These are phyloP conservation scores for Melampsora larici-populina DNA, from an alignment of 1,284 basidiomycete species.

Conservation along the genomic window DNA sequence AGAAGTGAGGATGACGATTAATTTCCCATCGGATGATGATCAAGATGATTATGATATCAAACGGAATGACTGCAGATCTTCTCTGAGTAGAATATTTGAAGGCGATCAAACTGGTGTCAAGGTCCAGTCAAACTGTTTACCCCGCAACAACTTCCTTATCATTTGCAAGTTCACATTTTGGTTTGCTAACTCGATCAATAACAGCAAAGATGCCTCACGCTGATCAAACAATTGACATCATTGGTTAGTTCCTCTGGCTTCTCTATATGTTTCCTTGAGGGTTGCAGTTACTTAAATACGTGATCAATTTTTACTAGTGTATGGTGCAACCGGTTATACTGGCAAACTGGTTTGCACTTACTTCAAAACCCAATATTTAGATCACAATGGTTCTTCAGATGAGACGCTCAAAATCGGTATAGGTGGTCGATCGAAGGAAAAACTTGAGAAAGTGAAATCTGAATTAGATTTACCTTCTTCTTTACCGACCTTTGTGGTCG, in stretches of 20 bases:
- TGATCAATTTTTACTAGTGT: constrained; percentile 8
- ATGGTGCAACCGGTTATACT: constrained; percentile 37
- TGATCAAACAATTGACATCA: background rate
- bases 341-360: constrained; percentile 37
- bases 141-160: too few relatives aligned
- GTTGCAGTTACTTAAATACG: background rate
- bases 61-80: too few relatives aligned
- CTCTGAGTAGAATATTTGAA: too few relatives aligned
- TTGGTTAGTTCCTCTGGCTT: background rate
- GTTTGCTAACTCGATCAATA: too few relatives aligned
- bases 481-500: constrained; percentile 23
- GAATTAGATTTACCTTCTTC: constrained; percentile 17
- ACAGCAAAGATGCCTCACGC: background rate
- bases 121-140: too few relatives aligned
- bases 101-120: too few relatives aligned
- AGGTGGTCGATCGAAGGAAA: constrained; percentile 34
- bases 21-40: too few relatives aligned
- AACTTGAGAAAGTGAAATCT: constrained; percentile 33
- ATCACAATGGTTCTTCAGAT: background rate
- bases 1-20: too few relatives aligned
- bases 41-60: too few relatives aligned
- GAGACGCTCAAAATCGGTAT: constrained; percentile 26
- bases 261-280: background rate
- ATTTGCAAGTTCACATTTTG: too few relatives aligned
- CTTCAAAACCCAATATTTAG: constrained; percentile 10